Base-by-base conservation (phyloP, 2,329 filamentous ascomycete genomes). In the Penicillium freii region DNA sequence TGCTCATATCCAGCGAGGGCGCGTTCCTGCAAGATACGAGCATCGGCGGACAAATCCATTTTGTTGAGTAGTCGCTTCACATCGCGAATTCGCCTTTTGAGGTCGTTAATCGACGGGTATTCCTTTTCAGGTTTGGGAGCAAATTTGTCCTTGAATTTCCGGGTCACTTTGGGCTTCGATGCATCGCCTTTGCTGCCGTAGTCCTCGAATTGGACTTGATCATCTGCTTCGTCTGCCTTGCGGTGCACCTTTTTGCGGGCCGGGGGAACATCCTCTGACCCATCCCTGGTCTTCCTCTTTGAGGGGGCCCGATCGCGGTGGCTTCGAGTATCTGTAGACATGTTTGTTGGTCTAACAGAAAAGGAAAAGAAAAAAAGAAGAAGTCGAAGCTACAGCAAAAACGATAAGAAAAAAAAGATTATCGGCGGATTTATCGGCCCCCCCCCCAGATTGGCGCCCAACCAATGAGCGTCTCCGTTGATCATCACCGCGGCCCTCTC, bases 21-120 rank as follows among this genome's bases (percentile, higher is more conserved):
- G 44, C 85, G 79, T 69, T 87, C 85, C 63, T 85, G 82, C 57
- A 84, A 78, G 36, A 85, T 76, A 34, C 82, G 78, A 19, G 82
- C 76, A 62, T 82, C 80, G 23, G 82, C 81, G 2, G 83, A 81
- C 54, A 87, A 74, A 38, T 80, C 76, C 17, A 75, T 55, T 42
- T 69, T 77, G 25, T 76, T 74, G 31, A 86, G 77, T 0, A 84
- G 73, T 9, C 84, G 80, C 59, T 76, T 80, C 38, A 84, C 71
- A 63, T 83, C 80, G 40, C 84, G 82, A 58, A 86, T 83, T 25
- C 80, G 79, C 58, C 75, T 77, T 64, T 84, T 85, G 56, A 85
- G 73, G 15, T 81, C 78, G 65, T 81, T 80, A 53, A 81, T 62
- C 15, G 75, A 76, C 2, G 70, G 68, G 21, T 68, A 69, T 45